Evolutionary conservation across 2,329 filamentous ascomycete species (phyloP), one percentile per base, ranked within the genome.

Genomic region (Fusarium marasasianum): DNA sequence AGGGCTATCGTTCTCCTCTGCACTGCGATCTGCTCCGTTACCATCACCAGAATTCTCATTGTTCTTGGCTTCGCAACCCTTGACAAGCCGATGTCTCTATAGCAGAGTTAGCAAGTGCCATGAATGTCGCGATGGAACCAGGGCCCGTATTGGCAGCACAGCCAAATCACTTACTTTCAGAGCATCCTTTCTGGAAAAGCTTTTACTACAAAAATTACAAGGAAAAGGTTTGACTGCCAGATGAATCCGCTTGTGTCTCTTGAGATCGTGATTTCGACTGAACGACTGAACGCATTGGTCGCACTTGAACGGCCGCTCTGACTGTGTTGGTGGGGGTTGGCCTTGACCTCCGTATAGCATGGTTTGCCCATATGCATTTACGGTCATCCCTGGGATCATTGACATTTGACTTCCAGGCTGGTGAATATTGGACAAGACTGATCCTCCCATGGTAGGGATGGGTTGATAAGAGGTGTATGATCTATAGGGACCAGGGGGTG

Each of bases 151-250:
- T 18, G 22, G 35, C 33, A 22, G 22, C 38, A 51, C 44, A 14
- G 12, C 31, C 22, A 24, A 20, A 43, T 33, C 58, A 72, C 90
- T 78, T 85, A 98, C 96, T 93, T 98, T 98, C 37, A 99, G 86
- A 15, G 96, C 96, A 83, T 98, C 96, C 81, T 98, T 98, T 68
- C 96, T 89, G 7, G 95, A 98, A 80, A 99, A 99, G 81, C 94
- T 96, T 89, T 98, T 98, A 71, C 97, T 95, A 81, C 96, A 99
- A 79, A 93, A 92, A 12, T 87, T 90, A 81, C 96, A 99, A 1
- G 95, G 95, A 82, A 96, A 98, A 0, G 96, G 96, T 86, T 99
- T 99, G 45, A 98, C 94, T 0, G 95, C 94, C 66, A 98, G 84
- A 82, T 99, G 96, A 67, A 98, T 98, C 56, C 95, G 87, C 86